Evolutionary conservation across 2,329 filamentous ascomycete species (phyloP), one percentile per base, ranked within the genome.

Genomic region (Cordyceps tenuipes): DNA sequence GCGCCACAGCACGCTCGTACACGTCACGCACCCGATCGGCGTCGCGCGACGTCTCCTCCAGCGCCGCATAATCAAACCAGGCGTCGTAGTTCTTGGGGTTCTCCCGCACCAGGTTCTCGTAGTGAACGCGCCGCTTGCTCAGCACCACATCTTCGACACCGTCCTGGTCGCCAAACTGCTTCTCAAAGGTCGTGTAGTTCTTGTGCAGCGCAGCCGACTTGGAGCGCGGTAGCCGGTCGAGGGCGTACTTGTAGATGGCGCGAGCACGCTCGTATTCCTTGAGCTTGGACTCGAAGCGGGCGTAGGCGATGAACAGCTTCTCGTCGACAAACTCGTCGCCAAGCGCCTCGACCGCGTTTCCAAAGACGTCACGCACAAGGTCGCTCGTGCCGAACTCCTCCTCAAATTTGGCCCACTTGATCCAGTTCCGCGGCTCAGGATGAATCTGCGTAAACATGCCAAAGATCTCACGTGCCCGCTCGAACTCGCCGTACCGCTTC

Each of bases 351-450:
- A 97, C 87, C 1, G 93, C 92, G 59, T 83, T 82, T 4, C 92
- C 91, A 70, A 91, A 97, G 0, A 97, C 93, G 63, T 97, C 91
- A 23, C 94, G 83, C 7, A 99, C 94, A 65, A 93, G 73, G 68
- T 97, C 93, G 69, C 88, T 93, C 1, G 91, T 96, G 9, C 94
- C 94, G 66, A 87, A 90, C 70, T 99, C 94, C 72, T 97, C 93
- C 73, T 99, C 94, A 66, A 97, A 99, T 63, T 90, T 89, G 62
- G 93, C 88, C 94, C 94, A 99, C 72, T 97, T 97, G 75, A 99
- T 95, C 92, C 93, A 99, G 70, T 97, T 97, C 68, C 89, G 85
- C 23, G 94, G 90, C 69, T 97, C 93, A 0, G 94, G 92, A 66
- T 97, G 94, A 9, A 97, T 90, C 62, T 92, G 82, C 1, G 91